These are phyloP conservation scores for Phytomonas sp. DNA, from an alignment of 208 protist species.

Conservation along the genomic window DNA sequence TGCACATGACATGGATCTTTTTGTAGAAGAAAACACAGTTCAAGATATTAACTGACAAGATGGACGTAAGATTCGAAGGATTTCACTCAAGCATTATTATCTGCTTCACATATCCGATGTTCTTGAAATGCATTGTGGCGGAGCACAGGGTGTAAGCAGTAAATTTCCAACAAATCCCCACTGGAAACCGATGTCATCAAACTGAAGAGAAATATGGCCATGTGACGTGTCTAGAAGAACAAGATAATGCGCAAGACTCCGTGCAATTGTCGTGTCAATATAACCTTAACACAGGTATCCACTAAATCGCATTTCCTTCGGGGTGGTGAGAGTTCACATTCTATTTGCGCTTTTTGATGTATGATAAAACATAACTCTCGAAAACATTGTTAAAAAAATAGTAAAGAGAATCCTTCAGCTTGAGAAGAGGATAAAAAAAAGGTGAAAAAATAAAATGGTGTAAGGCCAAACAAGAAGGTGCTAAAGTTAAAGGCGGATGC, in stretches of 20 bases:
- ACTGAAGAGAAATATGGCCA: background rate
- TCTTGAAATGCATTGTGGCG: background rate
- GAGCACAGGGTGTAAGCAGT: background rate
- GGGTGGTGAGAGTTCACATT: background rate
- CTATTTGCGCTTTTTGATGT: no score
- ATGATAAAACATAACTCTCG: no score
- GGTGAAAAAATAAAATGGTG: background rate
- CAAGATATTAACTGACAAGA: background rate
- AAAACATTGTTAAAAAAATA: no score
- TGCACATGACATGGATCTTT: background rate
- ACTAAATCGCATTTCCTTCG: background rate
- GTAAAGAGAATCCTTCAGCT: no score
- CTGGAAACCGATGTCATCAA: background rate
- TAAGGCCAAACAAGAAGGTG: background rate
- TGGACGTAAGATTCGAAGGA: slow-evolving; percentile 6
- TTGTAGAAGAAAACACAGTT: background rate
- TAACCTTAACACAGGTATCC: background rate
- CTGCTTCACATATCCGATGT: slow-evolving; percentile 1
- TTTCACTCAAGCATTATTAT: slow-evolving; percentile 7
- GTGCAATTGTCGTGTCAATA: background rate
- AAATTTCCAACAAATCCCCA: background rate
- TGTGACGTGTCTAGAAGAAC: background rate
- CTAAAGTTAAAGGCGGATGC: background rate
- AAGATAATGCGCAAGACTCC: background rate
- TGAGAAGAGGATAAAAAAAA: no score